Evolutionary conservation across 1,284 basidiomycete genomes (phyloP).

Genomic region (Ustilago tritici): DNA sequence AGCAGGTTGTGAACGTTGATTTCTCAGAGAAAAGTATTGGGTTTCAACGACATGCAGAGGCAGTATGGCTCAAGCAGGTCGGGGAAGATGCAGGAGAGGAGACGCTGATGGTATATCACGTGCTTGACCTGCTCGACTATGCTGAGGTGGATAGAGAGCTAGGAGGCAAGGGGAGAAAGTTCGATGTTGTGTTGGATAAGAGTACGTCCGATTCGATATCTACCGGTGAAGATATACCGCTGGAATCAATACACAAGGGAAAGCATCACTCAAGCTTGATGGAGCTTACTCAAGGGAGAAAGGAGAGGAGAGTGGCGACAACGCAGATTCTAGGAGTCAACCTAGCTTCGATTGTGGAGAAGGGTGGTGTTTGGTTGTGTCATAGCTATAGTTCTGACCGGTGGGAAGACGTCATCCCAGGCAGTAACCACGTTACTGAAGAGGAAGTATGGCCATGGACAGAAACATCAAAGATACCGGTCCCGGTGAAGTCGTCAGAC

Average conservation of each 20-base stretch:
- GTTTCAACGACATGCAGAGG: constrained; percentile 14
- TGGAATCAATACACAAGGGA: neutral
- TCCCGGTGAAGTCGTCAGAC: constrained; percentile 16
- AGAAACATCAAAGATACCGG: neutral
- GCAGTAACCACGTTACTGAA: neutral
- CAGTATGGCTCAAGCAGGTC: neutral
- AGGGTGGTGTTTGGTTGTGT: constrained; percentile 25
- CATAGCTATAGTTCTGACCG: constrained; percentile 42
- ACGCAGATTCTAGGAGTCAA: constrained; percentile 30
- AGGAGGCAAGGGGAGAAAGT: neutral
- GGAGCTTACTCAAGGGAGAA: neutral
- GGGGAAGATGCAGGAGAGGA: neutral
- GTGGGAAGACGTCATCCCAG: constrained; percentile 24
- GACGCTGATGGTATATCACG: constrained; percentile 27
- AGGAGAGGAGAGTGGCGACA: constrained; percentile 11
- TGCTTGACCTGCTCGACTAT: constrained; percentile 35
- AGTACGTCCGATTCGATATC: constrained; percentile 49
- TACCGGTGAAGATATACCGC: constrained; percentile 23
- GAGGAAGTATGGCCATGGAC: constrained; percentile 15
- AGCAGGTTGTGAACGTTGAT: constrained; percentile 36
- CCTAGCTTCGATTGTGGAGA: constrained; percentile 1
- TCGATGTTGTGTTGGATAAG: constrained; percentile 50
- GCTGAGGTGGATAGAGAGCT: neutral
- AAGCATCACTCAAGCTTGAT: constrained; percentile 4
- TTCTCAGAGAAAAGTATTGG: constrained; percentile 28